Percentiles rank a stretch among this genome's conserved stretches.
Evolutionary conservation across 2,329 filamentous ascomycete genomes (phyloP).

Genomic region (Tothia fuscella): DNA sequence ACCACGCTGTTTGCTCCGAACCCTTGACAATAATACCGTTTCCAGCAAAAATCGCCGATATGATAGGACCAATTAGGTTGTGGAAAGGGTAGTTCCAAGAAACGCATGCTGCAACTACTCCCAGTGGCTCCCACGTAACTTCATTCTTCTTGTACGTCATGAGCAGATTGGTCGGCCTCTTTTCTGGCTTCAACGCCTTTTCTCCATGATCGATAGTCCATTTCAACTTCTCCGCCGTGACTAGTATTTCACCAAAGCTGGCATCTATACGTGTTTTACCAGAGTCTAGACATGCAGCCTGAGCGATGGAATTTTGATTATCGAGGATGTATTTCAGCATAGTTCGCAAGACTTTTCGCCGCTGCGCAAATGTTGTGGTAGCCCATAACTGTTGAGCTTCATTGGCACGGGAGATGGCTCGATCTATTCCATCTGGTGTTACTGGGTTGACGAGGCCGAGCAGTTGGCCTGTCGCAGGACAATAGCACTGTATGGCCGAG

Average conservation of each 20-base stretch:
- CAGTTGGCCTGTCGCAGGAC: slow-evolving; percentile 76
- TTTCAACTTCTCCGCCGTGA: slow-evolving; percentile 83
- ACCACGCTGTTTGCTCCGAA: slow-evolving; percentile 94
- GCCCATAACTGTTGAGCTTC: slow-evolving; percentile 69
- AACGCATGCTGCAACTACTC: slow-evolving; percentile 83
- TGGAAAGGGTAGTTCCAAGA: slow-evolving; percentile 97
- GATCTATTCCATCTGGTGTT: slow-evolving; percentile 66
- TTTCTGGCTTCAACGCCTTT: slow-evolving; percentile 57
- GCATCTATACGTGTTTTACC: slow-evolving; percentile 96
- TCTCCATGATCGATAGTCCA: slow-evolving; percentile 93
- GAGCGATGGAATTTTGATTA: slow-evolving; percentile 78
- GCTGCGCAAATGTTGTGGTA: slow-evolving; percentile 62
- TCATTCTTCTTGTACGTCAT: slow-evolving; percentile 94
- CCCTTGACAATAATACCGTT: slow-evolving; percentile 90
- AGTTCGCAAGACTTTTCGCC: slow-evolving; percentile 67
- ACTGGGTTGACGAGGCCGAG: slow-evolving; percentile 70
- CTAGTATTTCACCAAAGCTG: slow-evolving; percentile 83
- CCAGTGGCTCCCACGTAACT: slow-evolving; percentile 82
- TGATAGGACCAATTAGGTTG: slow-evolving; percentile 83
- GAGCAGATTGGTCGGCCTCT: slow-evolving; percentile 74
- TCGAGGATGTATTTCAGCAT: slow-evolving; percentile 75
- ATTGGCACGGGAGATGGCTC: slow-evolving; percentile 60
- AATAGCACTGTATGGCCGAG: slow-evolving; percentile 68
- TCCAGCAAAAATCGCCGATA: slow-evolving; percentile 80
- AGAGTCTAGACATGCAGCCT: slow-evolving; percentile 77